Evolutionary conservation across 2,329 filamentous ascomycete species (phyloP), one percentile per base, ranked within the genome.

Genomic region (Monilinia aucupariae): DNA sequence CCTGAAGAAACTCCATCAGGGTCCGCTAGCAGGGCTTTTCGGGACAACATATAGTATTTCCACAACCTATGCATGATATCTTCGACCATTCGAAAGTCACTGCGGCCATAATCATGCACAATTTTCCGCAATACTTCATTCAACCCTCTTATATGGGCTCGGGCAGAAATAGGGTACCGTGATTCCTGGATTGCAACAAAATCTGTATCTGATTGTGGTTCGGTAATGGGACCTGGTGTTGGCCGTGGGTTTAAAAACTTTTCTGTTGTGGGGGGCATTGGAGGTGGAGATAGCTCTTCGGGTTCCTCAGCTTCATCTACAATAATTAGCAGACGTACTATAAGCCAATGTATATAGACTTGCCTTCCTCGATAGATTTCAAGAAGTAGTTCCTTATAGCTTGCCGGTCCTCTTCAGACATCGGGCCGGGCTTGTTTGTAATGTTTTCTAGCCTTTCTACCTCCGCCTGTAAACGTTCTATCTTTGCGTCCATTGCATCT

Each of bases 1-100:
- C 82, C 78, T 12, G 78, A 71, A 0, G 88, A 82, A n/a, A 92
- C 79, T 37, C 79, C 78, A 43, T 78, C 73, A 75, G 85, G 81
- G 64, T 78, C 78, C 1, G 71, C 73, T 2, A 77, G 72, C 37
- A 82, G 69, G 7, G 75, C 69, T 63, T 78, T 76, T 68, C 80
- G 80, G 70, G 79, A 82, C 37, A 80, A 73, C 39, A 78, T 73
- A 70, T 82, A 83, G 68, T 76, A 77, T 68, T 76, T 78, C 81
- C 81, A 82, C 27, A 59, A 22, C 4, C 25, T 32, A 22, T 2
- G 22, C 51, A 48, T 55, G 7, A 34, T 39, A n/a, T 12, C 30
- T 49, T 62, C 60, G 17, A 20, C 25, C 30, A 49, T 48, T 34
- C 45, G 53, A 10, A 56, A 58, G 37, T 62, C 17, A 27, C 45